Evolutionary conservation across 805 yeast species (phyloP).

Genomic region (Sugiyamaella lignohabitans): DNA sequence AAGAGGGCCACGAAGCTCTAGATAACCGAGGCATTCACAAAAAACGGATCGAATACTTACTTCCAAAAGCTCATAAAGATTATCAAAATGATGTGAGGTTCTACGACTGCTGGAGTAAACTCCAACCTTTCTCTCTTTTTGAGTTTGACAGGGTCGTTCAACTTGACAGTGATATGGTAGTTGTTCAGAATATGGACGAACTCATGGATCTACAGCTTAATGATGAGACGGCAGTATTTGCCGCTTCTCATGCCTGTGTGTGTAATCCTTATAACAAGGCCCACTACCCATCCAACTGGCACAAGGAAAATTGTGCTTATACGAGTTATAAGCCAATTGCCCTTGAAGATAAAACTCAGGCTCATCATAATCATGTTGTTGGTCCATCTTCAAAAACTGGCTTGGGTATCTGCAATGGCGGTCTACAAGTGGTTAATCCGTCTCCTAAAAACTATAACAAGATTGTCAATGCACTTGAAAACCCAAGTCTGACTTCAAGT

Average conservation of each 20-base stretch:
- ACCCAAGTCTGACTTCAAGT: slow-evolving; percentile 33
- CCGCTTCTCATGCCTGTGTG: slow-evolving; percentile 56
- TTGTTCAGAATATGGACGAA: slow-evolving; percentile 53
- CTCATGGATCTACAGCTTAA: slow-evolving; percentile 43
- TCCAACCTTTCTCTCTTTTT: slow-evolving; percentile 46
- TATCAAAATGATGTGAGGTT: slow-evolving; percentile 48
- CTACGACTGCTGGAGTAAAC: slow-evolving; percentile 56
- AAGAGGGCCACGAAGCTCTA: slow-evolving; percentile 38
- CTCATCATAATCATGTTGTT: slow-evolving; percentile 18
- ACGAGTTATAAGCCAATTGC: slow-evolving; percentile 25
- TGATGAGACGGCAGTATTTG: slow-evolving; percentile 37
- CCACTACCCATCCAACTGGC: slow-evolving; percentile 53
- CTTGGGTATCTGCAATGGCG: slow-evolving; percentile 52
- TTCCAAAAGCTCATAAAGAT: slow-evolving; percentile 41
- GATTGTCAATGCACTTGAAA: slow-evolving; percentile 38
- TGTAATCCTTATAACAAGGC: slow-evolving; percentile 49
- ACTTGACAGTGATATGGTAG: slow-evolving; percentile 56
- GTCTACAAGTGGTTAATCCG: slow-evolving; percentile 48
- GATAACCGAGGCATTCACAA: slow-evolving; percentile 38
- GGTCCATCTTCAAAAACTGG: slow-evolving; percentile 42
- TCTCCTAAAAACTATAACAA: slow-evolving; percentile 31
- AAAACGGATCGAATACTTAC: slow-evolving; percentile 37
- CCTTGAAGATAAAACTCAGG: slow-evolving; percentile 17
- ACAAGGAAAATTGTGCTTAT: slow-evolving; percentile 44
- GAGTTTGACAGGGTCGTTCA: slow-evolving; percentile 51